phyloP scores from a whole-genome alignment of 129 eudicot species.

The Pseudognaphalium luteoalbum region DNA sequence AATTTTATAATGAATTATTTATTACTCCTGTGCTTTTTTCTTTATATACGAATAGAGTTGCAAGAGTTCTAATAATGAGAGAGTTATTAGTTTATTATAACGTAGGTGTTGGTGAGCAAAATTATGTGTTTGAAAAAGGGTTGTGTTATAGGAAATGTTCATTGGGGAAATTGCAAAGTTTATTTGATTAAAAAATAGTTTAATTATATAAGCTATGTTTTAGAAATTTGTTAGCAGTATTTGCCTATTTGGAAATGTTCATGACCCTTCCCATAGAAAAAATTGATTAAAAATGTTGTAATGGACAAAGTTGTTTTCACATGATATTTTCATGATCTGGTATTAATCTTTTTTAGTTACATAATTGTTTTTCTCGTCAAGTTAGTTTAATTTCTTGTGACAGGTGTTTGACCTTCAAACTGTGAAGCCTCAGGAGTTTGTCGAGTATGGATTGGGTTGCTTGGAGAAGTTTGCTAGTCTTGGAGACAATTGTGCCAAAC shows the following conservation, averaged over 20 bases:
- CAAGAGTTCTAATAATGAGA: background rate
- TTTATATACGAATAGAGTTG: background rate
- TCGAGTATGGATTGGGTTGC: slow-evolving; percentile 84
- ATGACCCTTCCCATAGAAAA: background rate
- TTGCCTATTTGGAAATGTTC: too few relatives aligned
- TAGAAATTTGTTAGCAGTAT: too few relatives aligned
- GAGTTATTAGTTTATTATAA: too few relatives aligned
- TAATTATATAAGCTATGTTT: too few relatives aligned
- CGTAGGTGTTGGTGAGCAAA: too few relatives aligned
- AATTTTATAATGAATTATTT: too few relatives aligned
- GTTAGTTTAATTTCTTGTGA: background rate
- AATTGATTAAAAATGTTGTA: background rate
- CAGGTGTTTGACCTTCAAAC: slow-evolving; percentile 75
- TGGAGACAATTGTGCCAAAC: slow-evolving; percentile 84
- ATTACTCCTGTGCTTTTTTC: background rate
- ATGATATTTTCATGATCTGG: too few relatives aligned
- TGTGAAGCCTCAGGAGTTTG: slow-evolving; percentile 86
- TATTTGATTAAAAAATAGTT: too few relatives aligned
- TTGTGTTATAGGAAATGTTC: too few relatives aligned
- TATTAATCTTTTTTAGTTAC: background rate
- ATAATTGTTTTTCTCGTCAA: background rate
- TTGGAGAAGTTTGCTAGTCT: slow-evolving; percentile 75
- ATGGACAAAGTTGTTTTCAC: background rate
- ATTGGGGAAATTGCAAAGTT: too few relatives aligned
- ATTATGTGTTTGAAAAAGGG: too few relatives aligned